Percentiles rank a stretch among this genome's conserved stretches.
Evolutionary conservation across 1,284 basidiomycete species (phyloP).

Genomic region (Omphalotus olearius): DNA sequence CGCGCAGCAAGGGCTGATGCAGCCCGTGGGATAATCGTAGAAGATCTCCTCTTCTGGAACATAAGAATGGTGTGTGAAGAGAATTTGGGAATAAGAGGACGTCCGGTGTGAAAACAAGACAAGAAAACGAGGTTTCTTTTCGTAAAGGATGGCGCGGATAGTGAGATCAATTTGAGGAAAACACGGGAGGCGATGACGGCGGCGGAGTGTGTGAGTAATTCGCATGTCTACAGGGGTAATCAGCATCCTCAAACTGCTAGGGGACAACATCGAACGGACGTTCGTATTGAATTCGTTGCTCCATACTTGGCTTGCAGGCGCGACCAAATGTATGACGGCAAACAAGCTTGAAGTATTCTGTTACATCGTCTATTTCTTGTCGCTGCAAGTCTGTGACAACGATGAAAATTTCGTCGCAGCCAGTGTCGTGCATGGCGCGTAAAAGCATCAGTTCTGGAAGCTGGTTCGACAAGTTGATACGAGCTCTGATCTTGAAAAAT

Average conservation of each 20-base stretch:
- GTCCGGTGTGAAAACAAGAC: conserved; percentile 74
- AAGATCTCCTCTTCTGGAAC: conserved; percentile 70
- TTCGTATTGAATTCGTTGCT: conserved; percentile 61
- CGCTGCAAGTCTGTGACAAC: conserved; percentile 73
- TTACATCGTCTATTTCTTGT: conserved; percentile 72
- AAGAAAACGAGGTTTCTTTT: conserved; percentile 69
- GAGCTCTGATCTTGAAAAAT: conserved; percentile 10
- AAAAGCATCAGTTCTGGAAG: conserved; percentile 73
- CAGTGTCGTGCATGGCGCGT: conserved; percentile 71
- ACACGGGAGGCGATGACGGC: conserved; percentile 64
- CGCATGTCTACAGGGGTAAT: conserved; percentile 48
- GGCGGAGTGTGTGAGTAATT: conserved; percentile 56
- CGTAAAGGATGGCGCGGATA: conserved; percentile 65
- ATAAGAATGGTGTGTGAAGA: conserved; percentile 65
- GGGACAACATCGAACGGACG: conserved; percentile 36
- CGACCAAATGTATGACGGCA: conserved; percentile 58
- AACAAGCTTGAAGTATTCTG: conserved; percentile 70
- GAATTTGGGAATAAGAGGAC: conserved; percentile 72
- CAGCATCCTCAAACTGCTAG: background rate
- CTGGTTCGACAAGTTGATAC: conserved; percentile 28
- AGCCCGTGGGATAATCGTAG: conserved; percentile 70
- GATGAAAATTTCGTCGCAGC: conserved; percentile 70
- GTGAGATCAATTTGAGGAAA: conserved; percentile 75
- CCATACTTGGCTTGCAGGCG: conserved; percentile 59
- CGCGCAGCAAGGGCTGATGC: conserved; percentile 69